Evolutionary conservation across 148 eudicot genomes (phyloP), one percentile per base, ranked within the genome.

Genomic region (Polygonum aviculare): DNA sequence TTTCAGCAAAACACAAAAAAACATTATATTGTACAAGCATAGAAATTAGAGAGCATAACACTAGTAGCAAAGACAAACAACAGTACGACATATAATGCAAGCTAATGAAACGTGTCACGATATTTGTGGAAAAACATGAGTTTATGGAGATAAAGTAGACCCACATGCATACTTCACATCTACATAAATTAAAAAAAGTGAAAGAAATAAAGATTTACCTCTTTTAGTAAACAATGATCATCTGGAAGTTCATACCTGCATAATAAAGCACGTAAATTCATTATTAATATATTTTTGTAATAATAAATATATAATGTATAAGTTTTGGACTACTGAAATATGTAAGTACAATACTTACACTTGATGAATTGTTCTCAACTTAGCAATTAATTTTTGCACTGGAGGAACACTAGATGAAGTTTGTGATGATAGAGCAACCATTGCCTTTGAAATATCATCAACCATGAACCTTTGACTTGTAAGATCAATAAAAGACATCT

Each of bases 201-300:
- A 12, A 21, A n/a, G 26, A 31, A 51, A 33, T 40, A 12, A 38
- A 19, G 38, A 65, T 78, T 78, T 45, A 88, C 91, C 80, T 62
- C 78, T 5, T 15, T 57, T 52, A 88, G 77, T 60, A 82, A 77
- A 36, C 84, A 86, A 75, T 88, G 91, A 15, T 38, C 22, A 77
- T 88, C 89, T 11, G 89, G 89, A 63, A 88, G 81, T 77, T 82
- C 86, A 36, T 82, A 83, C 41, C 88, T 85, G 82, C 78, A 79
- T 4, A 14, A 50, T n/a, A 33, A 31, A 5, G 31, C 31, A 26
- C 31, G 31, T 1, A 15, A 1, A 57, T 19, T 14, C 12, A 38
- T 15, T 70, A 15, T 36, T 2, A 67, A 11, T 45, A 67, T 67
- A 36, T 9, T 51, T 51, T 51, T 51, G 19, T 7, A 9, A 51